A percentile compares a stretch with the other conserved stretches of the same genome.
These are phyloP conservation scores for Globisporangium spiculum DNA, from an alignment of 352 stramenopile species.

Conservation along the genomic window DNA sequence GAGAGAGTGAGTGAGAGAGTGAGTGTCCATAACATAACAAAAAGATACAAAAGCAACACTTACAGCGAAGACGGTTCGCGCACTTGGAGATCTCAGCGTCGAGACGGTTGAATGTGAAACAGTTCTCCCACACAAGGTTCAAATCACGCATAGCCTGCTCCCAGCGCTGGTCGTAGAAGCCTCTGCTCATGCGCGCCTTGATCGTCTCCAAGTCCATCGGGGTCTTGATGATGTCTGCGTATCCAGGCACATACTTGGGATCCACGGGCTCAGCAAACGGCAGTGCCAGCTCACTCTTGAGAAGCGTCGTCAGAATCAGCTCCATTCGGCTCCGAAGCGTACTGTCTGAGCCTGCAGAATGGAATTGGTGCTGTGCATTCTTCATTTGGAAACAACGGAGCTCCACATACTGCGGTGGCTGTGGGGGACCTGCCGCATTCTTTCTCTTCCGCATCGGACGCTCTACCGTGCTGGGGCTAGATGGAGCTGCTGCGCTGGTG, in stretches of 20 bases:
- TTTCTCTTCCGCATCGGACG: constrained; percentile 48
- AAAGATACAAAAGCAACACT: constrained; percentile 18
- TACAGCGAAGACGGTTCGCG: constrained; percentile 76
- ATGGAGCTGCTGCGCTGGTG: constrained; percentile 23
- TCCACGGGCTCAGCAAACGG: constrained; percentile 74
- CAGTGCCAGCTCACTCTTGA: constrained; percentile 63
- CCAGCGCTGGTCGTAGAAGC: constrained; percentile 58
- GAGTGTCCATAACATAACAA: too few relatives aligned
- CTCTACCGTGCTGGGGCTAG: constrained; percentile 14
- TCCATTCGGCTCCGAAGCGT: constrained; percentile 57
- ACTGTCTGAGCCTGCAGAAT: constrained; percentile 38
- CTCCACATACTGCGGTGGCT: constrained; percentile 38
- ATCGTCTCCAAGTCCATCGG: constrained; percentile 94
- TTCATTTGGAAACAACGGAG: constrained; percentile 62
- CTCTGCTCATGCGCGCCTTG: constrained; percentile 61
- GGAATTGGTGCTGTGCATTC: constrained; percentile 15
- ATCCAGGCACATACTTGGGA: constrained; percentile 62
- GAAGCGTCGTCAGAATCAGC: constrained; percentile 53
- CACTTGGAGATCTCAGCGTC: constrained; percentile 79
- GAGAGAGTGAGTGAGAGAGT: too few relatives aligned
- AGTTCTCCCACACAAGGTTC: constrained; percentile 82
- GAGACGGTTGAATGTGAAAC: constrained; percentile 80
- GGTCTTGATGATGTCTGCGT: constrained; percentile 60
- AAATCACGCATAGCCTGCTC: constrained; percentile 62
- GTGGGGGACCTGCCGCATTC: constrained; percentile 1